Evolutionary conservation across 2,329 filamentous ascomycete species (phyloP).

Genomic region (Akanthomyces lecanii): DNA sequence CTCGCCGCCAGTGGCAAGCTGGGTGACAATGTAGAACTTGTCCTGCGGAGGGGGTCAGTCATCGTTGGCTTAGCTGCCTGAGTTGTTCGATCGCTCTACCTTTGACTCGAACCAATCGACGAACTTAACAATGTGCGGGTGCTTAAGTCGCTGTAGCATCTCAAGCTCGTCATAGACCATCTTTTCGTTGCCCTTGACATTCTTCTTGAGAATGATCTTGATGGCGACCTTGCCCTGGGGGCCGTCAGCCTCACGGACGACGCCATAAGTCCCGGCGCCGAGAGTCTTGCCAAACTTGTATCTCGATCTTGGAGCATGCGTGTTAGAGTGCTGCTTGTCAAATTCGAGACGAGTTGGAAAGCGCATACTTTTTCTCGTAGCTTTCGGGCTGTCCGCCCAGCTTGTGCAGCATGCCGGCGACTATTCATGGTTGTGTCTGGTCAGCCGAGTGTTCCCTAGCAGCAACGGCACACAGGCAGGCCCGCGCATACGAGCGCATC

Average conservation of each 20-base stretch:
- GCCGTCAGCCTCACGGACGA: slow-evolving; percentile 90
- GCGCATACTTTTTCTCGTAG: slow-evolving; percentile 89
- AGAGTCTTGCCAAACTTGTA: slow-evolving; percentile 92
- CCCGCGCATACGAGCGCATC: background rate
- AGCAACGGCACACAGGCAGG: background rate
- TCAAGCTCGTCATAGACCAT: slow-evolving; percentile 98
- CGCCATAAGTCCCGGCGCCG: slow-evolving; percentile 95
- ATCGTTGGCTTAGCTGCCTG: background rate
- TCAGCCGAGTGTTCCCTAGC: background rate
- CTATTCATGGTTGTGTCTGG: slow-evolving; percentile 40
- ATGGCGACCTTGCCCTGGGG: slow-evolving; percentile 82
- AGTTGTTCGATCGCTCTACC: slow-evolving; percentile 46
- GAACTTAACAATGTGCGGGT: slow-evolving; percentile 95
- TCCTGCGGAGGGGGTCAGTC: slow-evolving; percentile 53
- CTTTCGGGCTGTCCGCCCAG: slow-evolving; percentile 94
- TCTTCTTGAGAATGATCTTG: slow-evolving; percentile 99
- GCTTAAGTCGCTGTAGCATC: slow-evolving; percentile 85
- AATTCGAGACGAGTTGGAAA: background rate
- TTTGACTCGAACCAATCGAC: slow-evolving; percentile 99
- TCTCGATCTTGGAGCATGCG: slow-evolving; percentile 55
- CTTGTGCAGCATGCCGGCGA: slow-evolving; percentile 88
- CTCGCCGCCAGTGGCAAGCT: slow-evolving; percentile 92
- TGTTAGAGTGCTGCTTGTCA: background rate
- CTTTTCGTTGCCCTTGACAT: slow-evolving; percentile 94
- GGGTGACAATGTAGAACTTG: slow-evolving; percentile 99